Base-by-base conservation (phyloP, 2,329 filamentous ascomycete species). In the Trichoderma endophyticum region DNA sequence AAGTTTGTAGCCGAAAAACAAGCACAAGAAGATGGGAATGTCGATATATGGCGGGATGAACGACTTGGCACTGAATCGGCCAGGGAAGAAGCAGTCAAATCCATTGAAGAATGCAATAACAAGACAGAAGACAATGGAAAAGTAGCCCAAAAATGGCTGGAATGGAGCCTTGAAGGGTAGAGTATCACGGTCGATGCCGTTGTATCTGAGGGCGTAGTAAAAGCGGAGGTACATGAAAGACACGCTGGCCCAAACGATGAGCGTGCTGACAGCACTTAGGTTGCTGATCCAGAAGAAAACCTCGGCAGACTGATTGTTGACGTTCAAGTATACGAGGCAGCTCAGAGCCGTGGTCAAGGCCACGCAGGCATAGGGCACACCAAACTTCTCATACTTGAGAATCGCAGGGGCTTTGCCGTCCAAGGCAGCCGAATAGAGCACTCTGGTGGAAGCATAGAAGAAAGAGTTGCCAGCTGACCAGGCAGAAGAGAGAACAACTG, bases 41-140 rank as follows among this genome's bases (percentile, higher is more conserved):
- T 92, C 91, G 73, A 91, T 88, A 77, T 93, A 93, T 0, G 83
- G 82, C 76, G 92, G 91, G 65, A 94, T 81, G 78, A 94, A 94
- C 1, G 80, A 80, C 76, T 80, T 81, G 26, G 80, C 81, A 66
- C 80, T 80, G 56, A 83, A 84, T 39, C 79, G 78, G 15, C 85
- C 82, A 0, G 90, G 89, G 72, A 93, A 84, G 77, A 94, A 94
- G 5, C 92, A 90, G 2, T 90, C 86, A 74, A 93, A 94, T 0
- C 92, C 92, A 57, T 91, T 90, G 48, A 93, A 91, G 73, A 94
- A 85, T 1, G 90, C 88, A 82, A 94, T 90, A 43, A 91, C 77
- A 30, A 86, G 83, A 51, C 90, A 92, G 70, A 88, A 89, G 3
- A 82, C 79, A 6, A 93, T 82, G 1, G 90, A 86, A 71, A 89